Conservation (phyloP, 2,329 filamentous ascomycete species). For the Sporothrix brunneoviolacea region DNA sequence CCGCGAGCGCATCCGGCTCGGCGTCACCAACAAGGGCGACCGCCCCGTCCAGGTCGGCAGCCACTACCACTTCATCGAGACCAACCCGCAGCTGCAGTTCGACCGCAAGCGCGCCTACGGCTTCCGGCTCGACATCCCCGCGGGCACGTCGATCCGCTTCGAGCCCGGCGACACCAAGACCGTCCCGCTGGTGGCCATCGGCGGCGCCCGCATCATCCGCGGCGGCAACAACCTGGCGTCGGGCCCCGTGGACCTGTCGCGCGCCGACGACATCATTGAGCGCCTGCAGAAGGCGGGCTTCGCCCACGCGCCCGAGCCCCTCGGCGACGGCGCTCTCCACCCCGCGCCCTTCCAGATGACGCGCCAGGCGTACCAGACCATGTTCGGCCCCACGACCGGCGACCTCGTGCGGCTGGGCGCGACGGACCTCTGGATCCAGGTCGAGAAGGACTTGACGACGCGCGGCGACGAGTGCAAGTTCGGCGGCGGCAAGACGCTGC, state of each 20-base stretch:
- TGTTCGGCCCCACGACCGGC: constrained; percentile 90
- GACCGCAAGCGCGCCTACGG: constrained; percentile 79
- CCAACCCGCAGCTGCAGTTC: constrained; percentile 84
- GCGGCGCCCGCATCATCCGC: constrained; percentile 68
- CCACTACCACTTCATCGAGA: constrained; percentile 94
- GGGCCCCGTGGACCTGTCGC: constrained; percentile 60
- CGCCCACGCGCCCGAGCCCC: constrained; percentile 59
- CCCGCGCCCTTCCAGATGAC: constrained; percentile 65
- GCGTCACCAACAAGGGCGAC: constrained; percentile 80
- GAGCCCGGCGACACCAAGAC: constrained; percentile 91
- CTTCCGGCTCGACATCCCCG: constrained; percentile 80
- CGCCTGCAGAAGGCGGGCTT: constrained; percentile 69
- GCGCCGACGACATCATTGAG: constrained; percentile 59
- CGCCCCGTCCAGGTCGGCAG: constrained; percentile 88
- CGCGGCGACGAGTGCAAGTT: constrained; percentile 96
- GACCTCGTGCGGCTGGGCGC: constrained; percentile 75
- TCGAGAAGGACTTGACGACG: constrained; percentile 76
- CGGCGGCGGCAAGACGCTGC: constrained; percentile 85
- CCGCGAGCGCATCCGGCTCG: constrained; percentile 64
- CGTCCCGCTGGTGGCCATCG: constrained; percentile 83
- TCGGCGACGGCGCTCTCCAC: constrained; percentile 41
- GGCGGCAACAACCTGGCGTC: constrained; percentile 77
- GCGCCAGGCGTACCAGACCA: constrained; percentile 68
- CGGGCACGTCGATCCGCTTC: constrained; percentile 86
- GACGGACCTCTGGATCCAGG: constrained; percentile 84